phyloP scores from a whole-genome alignment of 225 moss, liverwort and hornwort genomes.

The Ulota crispa region DNA sequence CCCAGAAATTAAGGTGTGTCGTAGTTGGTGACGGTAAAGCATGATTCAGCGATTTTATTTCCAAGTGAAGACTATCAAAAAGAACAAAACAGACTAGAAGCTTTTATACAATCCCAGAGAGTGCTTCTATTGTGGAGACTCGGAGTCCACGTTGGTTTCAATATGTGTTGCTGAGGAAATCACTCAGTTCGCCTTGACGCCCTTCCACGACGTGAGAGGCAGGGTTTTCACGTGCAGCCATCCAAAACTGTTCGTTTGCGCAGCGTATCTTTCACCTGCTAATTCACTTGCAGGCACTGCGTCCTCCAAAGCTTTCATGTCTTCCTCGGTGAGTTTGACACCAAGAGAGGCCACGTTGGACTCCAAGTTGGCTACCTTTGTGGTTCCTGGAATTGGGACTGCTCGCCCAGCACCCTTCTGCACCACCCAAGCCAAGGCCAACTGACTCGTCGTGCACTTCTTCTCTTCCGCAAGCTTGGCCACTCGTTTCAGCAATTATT shows the following conservation, averaged over 20 bases:
- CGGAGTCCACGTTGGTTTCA: neutral
- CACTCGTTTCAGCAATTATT: constrained; percentile 34
- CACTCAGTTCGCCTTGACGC: neutral
- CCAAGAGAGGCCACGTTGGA: constrained; percentile 48
- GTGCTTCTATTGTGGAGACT: neutral
- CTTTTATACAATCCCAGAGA: neutral
- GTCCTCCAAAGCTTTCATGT: constrained; percentile 51
- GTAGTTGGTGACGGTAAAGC: too few relatives aligned
- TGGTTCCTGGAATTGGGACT: constrained; percentile 68
- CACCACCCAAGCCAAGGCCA: constrained; percentile 64
- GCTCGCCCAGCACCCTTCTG: constrained; percentile 41
- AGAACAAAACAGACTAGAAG: neutral
- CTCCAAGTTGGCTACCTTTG: constrained; percentile 52
- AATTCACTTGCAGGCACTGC: constrained; percentile 50
- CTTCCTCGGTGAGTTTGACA: constrained; percentile 40
- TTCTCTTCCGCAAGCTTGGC: constrained; percentile 50
- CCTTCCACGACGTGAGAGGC: constrained; percentile 61
- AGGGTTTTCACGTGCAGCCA: constrained; percentile 36
- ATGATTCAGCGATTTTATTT: too few relatives aligned
- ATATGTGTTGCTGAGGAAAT: neutral
- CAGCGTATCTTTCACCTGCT: constrained; percentile 41
- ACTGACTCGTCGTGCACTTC: constrained; percentile 48
- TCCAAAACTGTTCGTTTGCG: neutral
- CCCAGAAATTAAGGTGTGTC: neutral
- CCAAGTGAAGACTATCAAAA: too few relatives aligned